Evolutionary conservation across 1,284 basidiomycete genomes (phyloP).

Genomic region (Cryptococcus sp.): DNA sequence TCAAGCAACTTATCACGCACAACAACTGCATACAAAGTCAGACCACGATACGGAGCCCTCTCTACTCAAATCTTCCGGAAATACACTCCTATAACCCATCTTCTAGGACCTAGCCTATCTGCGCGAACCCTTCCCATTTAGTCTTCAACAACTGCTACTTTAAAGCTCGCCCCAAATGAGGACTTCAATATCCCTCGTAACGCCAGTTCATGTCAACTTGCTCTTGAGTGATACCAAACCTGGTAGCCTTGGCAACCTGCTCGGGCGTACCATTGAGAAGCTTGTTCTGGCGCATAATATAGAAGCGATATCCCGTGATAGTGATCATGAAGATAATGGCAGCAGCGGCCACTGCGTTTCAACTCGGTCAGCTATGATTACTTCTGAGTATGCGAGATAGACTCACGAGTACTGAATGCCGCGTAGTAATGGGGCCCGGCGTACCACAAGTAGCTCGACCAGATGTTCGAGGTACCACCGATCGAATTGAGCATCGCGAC

Average conservation of each 20-base stretch:
- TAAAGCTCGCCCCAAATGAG: not conserved
- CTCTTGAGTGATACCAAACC: conserved; percentile 26
- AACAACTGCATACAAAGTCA: too few relatives aligned
- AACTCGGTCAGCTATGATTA: not conserved
- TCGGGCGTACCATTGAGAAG: conserved; percentile 15
- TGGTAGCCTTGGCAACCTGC: conserved; percentile 16
- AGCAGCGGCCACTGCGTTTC: conserved; percentile 12
- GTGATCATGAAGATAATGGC: conserved; percentile 17
- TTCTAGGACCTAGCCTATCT: too few relatives aligned
- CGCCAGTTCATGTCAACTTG: conserved; percentile 29
- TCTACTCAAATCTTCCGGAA: too few relatives aligned
- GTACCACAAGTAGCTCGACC: conserved; percentile 24
- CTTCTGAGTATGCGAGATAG: not conserved
- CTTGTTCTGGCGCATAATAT: conserved; percentile 15
- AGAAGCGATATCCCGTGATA: conserved; percentile 22
- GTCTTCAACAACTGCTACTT: too few relatives aligned
- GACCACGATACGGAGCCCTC: too few relatives aligned
- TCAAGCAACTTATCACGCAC: too few relatives aligned
- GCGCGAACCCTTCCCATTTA: too few relatives aligned
- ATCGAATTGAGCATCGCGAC: conserved; percentile 39
- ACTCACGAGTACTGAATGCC: conserved; percentile 28
- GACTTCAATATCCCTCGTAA: conserved; percentile 23
- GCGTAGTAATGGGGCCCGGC: conserved; percentile 20
- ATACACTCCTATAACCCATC: too few relatives aligned
- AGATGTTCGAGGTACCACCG: conserved; percentile 32